These are phyloP conservation scores for Carex littledalei DNA, from an alignment of 176 grass and related monocot genomes.

Conservation along the genomic window DNA sequence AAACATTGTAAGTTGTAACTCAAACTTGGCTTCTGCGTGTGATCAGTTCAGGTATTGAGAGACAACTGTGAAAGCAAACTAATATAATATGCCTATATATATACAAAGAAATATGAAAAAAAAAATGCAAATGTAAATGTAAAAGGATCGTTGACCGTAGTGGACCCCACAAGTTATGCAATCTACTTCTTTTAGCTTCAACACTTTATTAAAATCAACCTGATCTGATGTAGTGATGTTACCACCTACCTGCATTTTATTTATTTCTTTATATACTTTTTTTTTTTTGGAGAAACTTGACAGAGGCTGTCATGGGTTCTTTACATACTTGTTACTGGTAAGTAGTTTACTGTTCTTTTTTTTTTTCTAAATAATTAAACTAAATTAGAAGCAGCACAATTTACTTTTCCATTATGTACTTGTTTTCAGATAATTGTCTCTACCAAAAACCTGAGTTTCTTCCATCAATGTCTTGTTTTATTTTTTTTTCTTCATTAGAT, in stretches of 20 bases:
- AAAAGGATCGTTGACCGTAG: background rate
- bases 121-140: background rate
- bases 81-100: background rate
- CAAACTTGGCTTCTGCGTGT: background rate
- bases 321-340: too few species aligned
- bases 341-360: background rate
- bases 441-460: too few species aligned
- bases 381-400: background rate
- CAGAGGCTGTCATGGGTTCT: too few species aligned
- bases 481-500: too few species aligned
- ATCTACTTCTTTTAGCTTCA: background rate
- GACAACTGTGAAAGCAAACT: background rate
- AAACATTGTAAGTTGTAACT: constrained; percentile 22
- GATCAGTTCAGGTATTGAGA: background rate
- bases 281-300: background rate
- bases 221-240: background rate
- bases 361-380: background rate
- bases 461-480: too few species aligned
- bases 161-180: background rate
- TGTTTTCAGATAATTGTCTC: too few species aligned
- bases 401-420: background rate
- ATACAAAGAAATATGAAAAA: background rate
- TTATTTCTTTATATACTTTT: background rate
- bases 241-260: background rate
- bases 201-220: background rate